These are phyloP conservation scores for Euphorbia celastroides DNA, from an alignment of 441 rosid species.

Conservation along the genomic window DNA sequence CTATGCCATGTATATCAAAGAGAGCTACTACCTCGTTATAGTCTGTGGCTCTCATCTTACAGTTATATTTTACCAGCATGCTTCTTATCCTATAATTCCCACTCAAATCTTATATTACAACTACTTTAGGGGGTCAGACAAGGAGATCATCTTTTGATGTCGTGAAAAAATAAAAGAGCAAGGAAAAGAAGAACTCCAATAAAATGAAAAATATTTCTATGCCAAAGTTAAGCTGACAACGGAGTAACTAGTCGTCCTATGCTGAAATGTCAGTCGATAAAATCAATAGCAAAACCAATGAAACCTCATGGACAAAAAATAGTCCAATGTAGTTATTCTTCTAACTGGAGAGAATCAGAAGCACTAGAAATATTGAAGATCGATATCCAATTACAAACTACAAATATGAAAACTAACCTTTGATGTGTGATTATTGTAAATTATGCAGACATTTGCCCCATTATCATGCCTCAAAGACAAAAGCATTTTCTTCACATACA, in stretches of 20 bases:
- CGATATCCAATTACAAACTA: not conserved
- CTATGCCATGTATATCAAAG: not conserved
- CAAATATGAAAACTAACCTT: slow-evolving; percentile 37
- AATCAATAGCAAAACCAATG: not conserved
- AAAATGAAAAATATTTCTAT: not conserved
- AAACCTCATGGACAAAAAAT: not conserved
- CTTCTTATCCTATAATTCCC: not conserved
- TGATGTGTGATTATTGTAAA: slow-evolving; percentile 49
- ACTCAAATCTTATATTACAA: not conserved
- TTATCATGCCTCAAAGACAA: slow-evolving; percentile 58
- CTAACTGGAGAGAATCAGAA: not conserved
- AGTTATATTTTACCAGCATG: not conserved
- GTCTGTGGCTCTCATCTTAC: not conserved
- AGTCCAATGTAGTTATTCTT: not conserved
- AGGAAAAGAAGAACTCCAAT: not conserved
- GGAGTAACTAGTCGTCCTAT: not conserved
- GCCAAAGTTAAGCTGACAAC: not conserved
- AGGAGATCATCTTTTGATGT: not conserved
- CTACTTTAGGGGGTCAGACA: not conserved
- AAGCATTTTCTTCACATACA: slow-evolving; percentile 60
- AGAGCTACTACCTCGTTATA: not conserved
- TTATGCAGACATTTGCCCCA: slow-evolving; percentile 51
- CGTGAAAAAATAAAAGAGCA: not conserved
- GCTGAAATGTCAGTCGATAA: not conserved
- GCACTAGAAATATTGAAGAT: not conserved